Conservation (phyloP, 2,329 filamentous ascomycete species). For the Thelonectria rubi region DNA sequence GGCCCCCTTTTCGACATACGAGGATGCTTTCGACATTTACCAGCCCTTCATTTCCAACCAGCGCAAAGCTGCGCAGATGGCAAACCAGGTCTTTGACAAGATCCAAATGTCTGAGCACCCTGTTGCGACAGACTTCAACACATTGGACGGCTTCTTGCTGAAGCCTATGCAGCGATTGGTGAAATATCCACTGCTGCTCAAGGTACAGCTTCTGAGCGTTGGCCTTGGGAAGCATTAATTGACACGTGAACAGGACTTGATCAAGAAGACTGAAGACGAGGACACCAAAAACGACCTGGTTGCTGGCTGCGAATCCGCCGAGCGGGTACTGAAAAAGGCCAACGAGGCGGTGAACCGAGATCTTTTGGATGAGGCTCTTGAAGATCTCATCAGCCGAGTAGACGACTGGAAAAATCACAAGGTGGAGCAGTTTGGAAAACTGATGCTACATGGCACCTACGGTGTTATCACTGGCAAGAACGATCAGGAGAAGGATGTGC, state of each 20-base stretch:
- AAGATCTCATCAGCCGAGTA: conserved; percentile 82
- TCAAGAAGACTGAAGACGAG: conserved; percentile 83
- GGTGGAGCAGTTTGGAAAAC: conserved; percentile 88
- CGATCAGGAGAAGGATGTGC: conserved; percentile 89
- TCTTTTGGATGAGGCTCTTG: conserved; percentile 81
- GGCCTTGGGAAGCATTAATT: conserved; percentile 31
- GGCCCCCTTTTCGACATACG: conserved; percentile 84
- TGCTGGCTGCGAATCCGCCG: conserved; percentile 81
- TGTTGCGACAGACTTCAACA: conserved; percentile 88
- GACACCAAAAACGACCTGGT: conserved; percentile 76
- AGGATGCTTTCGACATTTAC: conserved; percentile 90
- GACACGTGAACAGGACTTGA: conserved; percentile 71
- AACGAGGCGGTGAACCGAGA: conserved; percentile 93
- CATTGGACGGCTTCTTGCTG: conserved; percentile 88
- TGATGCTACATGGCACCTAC: conserved; percentile 89
- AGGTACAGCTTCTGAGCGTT: conserved; percentile 58
- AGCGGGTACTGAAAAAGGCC: conserved; percentile 82
- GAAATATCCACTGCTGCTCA: conserved; percentile 91
- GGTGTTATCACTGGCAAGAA: conserved; percentile 89
- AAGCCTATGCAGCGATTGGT: conserved; percentile 97
- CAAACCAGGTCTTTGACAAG: conserved; percentile 86
- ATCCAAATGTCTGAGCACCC: conserved; percentile 78
- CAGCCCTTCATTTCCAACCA: conserved; percentile 98
- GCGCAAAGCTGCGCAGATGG: conserved; percentile 86
- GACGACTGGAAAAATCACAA: conserved; percentile 98